Conservation (phyloP, 768 basidiomycete genomes). For the Rhodosporidiobolus odoratus region DNA sequence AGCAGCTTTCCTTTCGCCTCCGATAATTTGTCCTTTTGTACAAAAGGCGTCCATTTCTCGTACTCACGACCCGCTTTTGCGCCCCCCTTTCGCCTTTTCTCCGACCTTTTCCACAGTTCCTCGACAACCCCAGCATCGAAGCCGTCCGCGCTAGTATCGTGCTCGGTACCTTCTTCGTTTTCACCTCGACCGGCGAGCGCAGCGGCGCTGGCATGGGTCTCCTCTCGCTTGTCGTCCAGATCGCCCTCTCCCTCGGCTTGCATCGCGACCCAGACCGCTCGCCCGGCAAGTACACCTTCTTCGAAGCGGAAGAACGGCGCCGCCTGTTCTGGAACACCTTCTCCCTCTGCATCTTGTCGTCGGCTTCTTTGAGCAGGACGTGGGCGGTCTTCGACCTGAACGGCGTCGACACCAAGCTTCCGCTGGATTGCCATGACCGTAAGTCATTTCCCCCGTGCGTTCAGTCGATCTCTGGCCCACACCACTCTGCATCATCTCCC, state of each 20-base stretch:
- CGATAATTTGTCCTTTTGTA: neutral
- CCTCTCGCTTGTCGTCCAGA: conserved; percentile 28
- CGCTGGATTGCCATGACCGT: conserved; percentile 32
- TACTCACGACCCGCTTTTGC: neutral
- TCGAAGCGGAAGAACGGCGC: conserved; percentile 26
- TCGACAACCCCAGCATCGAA: conserved; percentile 32
- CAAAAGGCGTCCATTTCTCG: no score
- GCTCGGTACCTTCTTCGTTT: conserved; percentile 35
- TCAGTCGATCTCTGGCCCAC: neutral
- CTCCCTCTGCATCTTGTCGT: conserved; percentile 26
- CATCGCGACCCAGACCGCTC: conserved; percentile 33
- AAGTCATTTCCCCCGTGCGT: neutral
- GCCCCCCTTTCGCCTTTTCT: neutral
- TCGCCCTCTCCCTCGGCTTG: conserved; percentile 26
- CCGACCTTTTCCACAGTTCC: conserved; percentile 5
- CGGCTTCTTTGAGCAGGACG: conserved; percentile 20
- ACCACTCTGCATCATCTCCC: neutral
- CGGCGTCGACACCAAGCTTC: conserved; percentile 22
- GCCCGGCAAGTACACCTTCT: conserved; percentile 28
- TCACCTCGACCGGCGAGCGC: conserved; percentile 29
- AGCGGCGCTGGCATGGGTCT: conserved; percentile 33
- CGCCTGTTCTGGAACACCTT: conserved; percentile 12
- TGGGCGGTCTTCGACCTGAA: conserved; percentile 33
- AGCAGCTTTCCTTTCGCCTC: neutral
- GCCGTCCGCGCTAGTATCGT: conserved; percentile 25